phyloP scores from a whole-genome alignment of 2,329 filamentous ascomycete genomes.

The Clarireedia sp. region DNA sequence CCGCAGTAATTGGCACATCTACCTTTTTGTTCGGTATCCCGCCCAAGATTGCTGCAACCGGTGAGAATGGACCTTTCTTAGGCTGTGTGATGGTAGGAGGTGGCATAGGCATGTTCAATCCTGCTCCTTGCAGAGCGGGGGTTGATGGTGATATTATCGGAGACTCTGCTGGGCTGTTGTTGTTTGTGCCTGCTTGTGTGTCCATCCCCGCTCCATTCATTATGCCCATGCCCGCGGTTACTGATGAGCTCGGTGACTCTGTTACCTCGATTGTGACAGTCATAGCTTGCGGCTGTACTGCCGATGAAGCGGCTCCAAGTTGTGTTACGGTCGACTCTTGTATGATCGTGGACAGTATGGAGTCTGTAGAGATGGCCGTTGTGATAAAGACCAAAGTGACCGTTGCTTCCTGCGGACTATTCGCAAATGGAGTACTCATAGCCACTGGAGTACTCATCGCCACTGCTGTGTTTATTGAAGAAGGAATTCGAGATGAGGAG shows the following conservation, averaged over 20 bases:
- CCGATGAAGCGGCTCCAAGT: neutral
- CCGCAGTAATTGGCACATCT: conserved; percentile 57
- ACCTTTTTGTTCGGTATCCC: conserved; percentile 47
- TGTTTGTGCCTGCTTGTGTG: neutral
- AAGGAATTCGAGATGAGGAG: neutral
- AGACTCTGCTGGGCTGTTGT: neutral
- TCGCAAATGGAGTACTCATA: neutral
- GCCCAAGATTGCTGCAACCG: conserved; percentile 43
- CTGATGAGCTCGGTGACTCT: neutral
- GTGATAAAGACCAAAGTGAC: neutral
- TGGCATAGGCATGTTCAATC: neutral
- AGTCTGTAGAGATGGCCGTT: neutral
- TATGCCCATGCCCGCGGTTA: neutral
- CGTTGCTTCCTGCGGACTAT: too few species aligned
- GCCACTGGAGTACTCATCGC: neutral
- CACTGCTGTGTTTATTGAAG: neutral
- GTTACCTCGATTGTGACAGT: neutral
- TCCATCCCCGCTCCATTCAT: neutral
- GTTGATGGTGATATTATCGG: neutral
- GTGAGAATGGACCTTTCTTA: conserved; percentile 25
- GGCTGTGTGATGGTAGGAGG: neutral
- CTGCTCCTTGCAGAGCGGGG: neutral
- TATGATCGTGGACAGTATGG: neutral
- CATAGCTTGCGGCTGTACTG: neutral
- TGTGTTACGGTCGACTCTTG: neutral